These are phyloP conservation scores for Aquilaria malaccensis DNA, from an alignment of 345 rosid species.

Conservation along the genomic window DNA sequence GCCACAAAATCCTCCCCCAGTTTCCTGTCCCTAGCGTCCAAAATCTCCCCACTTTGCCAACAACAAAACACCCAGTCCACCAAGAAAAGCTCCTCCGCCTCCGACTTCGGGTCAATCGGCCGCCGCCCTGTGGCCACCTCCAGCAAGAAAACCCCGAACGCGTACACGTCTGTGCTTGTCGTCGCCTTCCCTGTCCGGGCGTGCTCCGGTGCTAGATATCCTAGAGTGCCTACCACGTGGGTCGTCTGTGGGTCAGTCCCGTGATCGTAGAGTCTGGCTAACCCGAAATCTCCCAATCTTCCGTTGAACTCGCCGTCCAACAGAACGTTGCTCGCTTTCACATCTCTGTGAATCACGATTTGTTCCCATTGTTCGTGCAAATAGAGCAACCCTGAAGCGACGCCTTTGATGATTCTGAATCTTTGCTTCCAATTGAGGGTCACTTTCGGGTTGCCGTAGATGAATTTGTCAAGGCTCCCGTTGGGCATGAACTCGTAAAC, in stretches of 20 bases:
- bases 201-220: no score
- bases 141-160: neutral
- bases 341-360: constrained; percentile 57
- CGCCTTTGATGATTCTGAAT: constrained; percentile 42
- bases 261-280: no score
- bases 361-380: constrained; percentile 67
- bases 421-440: constrained; percentile 51
- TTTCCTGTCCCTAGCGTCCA: constrained; percentile 28
- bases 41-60: neutral
- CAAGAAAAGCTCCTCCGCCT: neutral
- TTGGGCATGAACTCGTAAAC: constrained; percentile 58
- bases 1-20: constrained; percentile 25
- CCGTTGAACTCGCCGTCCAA: constrained; percentile 49
- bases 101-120: neutral
- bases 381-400: constrained; percentile 47
- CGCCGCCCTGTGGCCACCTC: neutral
- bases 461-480: constrained; percentile 50
- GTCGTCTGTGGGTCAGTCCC: no score
- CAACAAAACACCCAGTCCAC: neutral
- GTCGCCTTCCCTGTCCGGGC: no score
- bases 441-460: constrained; percentile 31
- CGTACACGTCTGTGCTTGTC: constrained; percentile 33
- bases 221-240: no score
- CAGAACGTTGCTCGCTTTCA: constrained; percentile 57
- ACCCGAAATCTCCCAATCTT: constrained; percentile 46